phyloP scores from a whole-genome alignment of 768 basidiomycete species.

The Podaxis sp. region DNA sequence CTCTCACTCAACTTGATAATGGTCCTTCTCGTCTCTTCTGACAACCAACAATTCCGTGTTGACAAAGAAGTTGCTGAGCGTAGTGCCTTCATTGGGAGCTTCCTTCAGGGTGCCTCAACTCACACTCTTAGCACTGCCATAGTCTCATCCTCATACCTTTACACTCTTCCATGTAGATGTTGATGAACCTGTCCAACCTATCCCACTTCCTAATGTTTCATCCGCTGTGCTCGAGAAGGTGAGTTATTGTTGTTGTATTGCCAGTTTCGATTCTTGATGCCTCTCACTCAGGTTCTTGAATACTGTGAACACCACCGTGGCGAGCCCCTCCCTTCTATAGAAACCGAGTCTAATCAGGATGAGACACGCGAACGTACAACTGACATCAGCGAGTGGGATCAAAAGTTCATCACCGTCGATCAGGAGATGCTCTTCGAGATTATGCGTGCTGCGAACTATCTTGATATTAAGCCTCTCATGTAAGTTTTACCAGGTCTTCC shows the following conservation, averaged over 20 bases:
- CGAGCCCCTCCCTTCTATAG: constrained; percentile 90
- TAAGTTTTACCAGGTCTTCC: constrained; percentile 38
- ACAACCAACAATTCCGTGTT: constrained; percentile 91
- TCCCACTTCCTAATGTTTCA: constrained; percentile 92
- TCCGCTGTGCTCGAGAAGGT: constrained; percentile 94
- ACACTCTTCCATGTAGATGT: constrained; percentile 60
- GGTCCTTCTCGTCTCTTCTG: constrained; percentile 90
- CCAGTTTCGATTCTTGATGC: constrained; percentile 12
- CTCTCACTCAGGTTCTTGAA: constrained; percentile 77
- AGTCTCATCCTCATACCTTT: constrained; percentile 15
- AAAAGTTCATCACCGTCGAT: constrained; percentile 97
- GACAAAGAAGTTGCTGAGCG: constrained; percentile 96
- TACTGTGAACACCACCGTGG: constrained; percentile 99
- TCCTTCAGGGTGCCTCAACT: constrained; percentile 84
- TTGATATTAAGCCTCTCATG: constrained; percentile 99
- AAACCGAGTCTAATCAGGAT: constrained; percentile 79
- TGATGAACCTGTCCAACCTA: constrained; percentile 91
- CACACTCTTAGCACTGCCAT: constrained; percentile 10
- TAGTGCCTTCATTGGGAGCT: constrained; percentile 96
- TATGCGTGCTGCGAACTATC: constrained; percentile 98
- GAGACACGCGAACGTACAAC: constrained; percentile 97
- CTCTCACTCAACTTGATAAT: constrained; percentile 36
- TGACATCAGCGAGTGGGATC: constrained; percentile 99
- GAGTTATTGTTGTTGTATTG: constrained; percentile 19
- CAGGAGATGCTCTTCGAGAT: constrained; percentile 99